phyloP scores from a whole-genome alignment of 768 basidiomycete species.

The Postia placenta region DNA sequence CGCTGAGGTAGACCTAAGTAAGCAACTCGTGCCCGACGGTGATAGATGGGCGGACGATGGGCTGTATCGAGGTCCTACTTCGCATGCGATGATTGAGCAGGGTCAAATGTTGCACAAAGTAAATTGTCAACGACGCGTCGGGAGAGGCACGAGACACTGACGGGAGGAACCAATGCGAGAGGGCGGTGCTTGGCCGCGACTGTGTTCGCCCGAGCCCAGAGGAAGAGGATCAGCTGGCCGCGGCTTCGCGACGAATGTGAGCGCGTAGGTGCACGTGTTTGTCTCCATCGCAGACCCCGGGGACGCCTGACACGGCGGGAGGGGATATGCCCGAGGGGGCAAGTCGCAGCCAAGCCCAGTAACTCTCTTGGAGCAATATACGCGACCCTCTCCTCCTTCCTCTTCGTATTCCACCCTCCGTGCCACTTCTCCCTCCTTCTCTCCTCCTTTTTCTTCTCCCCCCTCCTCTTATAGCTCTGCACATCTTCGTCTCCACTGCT shows the following conservation, averaged over 20 bases:
- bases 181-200: not conserved
- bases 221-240: not conserved
- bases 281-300: not conserved
- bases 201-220: not conserved
- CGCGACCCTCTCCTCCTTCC: slow-evolving; percentile 1
- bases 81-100: not conserved
- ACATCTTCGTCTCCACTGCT: not conserved
- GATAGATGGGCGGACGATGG: not conserved
- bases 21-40: not conserved
- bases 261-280: not conserved
- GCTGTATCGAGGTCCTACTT: not conserved
- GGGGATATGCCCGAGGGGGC: not conserved
- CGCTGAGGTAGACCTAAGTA: not conserved
- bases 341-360: not conserved
- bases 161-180: not conserved
- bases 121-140: no score
- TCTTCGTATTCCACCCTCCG: not conserved
- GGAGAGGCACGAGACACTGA: not conserved
- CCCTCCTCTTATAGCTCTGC: slow-evolving; percentile 2
- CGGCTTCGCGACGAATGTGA: not conserved
- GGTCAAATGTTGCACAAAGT: no score
- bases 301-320: not conserved
- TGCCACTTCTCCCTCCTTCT: slow-evolving; percentile 6
- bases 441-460: slow-evolving; percentile 5
- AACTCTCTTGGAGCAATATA: not conserved